Evolutionary conservation across 805 yeast species (phyloP), one percentile per base, ranked within the genome.

Genomic region (Huiozyma sinensis): DNA sequence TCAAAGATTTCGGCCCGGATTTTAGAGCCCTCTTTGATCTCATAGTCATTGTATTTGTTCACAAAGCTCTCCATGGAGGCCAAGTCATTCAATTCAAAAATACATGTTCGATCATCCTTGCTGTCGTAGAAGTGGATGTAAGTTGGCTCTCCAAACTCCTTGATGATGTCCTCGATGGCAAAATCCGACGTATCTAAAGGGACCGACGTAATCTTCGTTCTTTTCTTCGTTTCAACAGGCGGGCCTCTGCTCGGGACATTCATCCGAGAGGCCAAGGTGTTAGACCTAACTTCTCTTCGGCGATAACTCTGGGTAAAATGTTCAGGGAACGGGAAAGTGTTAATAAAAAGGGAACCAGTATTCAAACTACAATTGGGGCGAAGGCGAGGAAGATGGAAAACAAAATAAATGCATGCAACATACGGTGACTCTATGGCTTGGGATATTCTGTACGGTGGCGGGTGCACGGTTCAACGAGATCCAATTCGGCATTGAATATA

Each of bases 171-270:
- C 44, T 60, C 66, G 10, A 60, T 43, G 7, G 50, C 41, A 43
- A 47, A 60, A 40, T 61, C 66, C 12, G 64, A 58, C 6, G 49
- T 56, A 30, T 57, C 59, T 27, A 61, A 41, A 3, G 63, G 62
- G 11, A 61, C 52, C 10, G 54, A 47, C 3, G 45, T 35, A 13
- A 61, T 49, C 32, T 53, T 54, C 2, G 58, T 41, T 41, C 60
- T 52, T 37, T 51, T 54, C 46, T 54, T 56, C 12, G 51, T 49
- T 4, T 49, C 47, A n/a, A 33, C 39, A 11, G 35, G 27, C 33
- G 33, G 11, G 24, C 38, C 27, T 17, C 24, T 17, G 24, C 24
- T 17, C 24, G 24, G 24, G 4, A 48, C 45, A 12, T 58, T 61
- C 11, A 61, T 45, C 38, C 61, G 49, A 11, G 52, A 47, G 1